Conservation (phyloP, 768 basidiomycete genomes). For the Lactifluus rugatus region DNA sequence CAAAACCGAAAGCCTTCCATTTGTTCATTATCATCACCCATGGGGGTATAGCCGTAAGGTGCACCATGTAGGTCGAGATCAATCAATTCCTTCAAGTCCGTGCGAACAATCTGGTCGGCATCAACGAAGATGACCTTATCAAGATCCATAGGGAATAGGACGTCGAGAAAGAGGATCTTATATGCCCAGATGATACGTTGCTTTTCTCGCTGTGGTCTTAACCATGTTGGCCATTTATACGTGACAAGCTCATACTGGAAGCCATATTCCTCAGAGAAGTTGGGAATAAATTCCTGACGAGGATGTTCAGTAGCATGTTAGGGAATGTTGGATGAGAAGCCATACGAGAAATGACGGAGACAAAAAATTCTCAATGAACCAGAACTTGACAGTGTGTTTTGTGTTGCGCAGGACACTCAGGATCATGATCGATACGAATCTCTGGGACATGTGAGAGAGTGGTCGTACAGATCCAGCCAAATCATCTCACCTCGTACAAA, state of each 20-base stretch:
- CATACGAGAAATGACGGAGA: conserved; percentile 91
- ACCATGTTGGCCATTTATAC: conserved; percentile 99
- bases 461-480: neutral
- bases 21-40: conserved; percentile 90
- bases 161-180: conserved; percentile 98
- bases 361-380: conserved; percentile 99
- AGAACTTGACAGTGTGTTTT: conserved; percentile 92
- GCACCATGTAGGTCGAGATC: conserved; percentile 87
- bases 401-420: conserved; percentile 92
- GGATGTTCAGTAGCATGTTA: neutral
- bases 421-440: conserved; percentile 98
- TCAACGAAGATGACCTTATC: conserved; percentile 99
- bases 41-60: conserved; percentile 93
- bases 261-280: conserved; percentile 80
- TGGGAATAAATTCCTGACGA: conserved; percentile 83
- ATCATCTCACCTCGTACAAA: conserved; percentile 70
- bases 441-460: conserved; percentile 35
- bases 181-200: conserved; percentile 99
- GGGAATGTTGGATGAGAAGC: neutral
- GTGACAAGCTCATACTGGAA: conserved; percentile 98
- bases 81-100: conserved; percentile 93
- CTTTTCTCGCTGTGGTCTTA: conserved; percentile 94
- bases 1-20: conserved; percentile 99
- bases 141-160: conserved; percentile 97
- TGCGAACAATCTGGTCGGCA: conserved; percentile 93